Base-by-base conservation (phyloP, 208 protist species). In the Trypanosoma grayi region DNA sequence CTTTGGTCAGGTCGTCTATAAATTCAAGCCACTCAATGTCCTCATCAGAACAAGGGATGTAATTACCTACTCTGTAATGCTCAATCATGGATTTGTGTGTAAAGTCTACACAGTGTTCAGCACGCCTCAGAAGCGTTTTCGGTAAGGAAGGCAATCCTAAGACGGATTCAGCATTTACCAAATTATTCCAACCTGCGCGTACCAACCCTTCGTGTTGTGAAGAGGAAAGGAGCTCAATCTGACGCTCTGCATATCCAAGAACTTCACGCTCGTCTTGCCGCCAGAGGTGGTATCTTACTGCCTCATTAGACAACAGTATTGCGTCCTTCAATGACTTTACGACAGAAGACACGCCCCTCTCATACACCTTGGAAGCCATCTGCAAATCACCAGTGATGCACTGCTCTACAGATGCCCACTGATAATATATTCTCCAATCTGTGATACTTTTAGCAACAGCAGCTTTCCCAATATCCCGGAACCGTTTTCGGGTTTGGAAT, bases 351-450 rank as follows among this genome's bases (percentile, higher is more conserved):
- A 86, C 77, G 41, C 88, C 85, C 31, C 85, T 81, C 45, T 92
- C 77, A 34, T 90, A 74, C 28, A 94, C 82, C 60, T 85, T 86
- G 0, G 73, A 60, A 28, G 84, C 75, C 83, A 94, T 90, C 34
- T 76, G 77, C 0, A 46, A 18, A 67, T 94, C 84, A 28, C 66
- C 56, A 4, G 72, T 59, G 30, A 85, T 56, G 60, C 57, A 64
- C 14, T 70, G 51, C 53, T 94, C 84, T 2, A 60, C 67, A 11
- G 40, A 72, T 41, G 70, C 70, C 88, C 88, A 94, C 63, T 94
- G 88, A 27, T 82, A 77, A 73, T 82, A 94, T 36, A 94, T 64
- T 62, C 80, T 82, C 83, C 84, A 92, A 43, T 92, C 84, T n/a
- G 59, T 61, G 25, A 90, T 34, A 53, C 61, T 68, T 30, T 83